phyloP scores from a whole-genome alignment of 2,329 filamentous ascomycete genomes.

The Fusarium sp. region DNA sequence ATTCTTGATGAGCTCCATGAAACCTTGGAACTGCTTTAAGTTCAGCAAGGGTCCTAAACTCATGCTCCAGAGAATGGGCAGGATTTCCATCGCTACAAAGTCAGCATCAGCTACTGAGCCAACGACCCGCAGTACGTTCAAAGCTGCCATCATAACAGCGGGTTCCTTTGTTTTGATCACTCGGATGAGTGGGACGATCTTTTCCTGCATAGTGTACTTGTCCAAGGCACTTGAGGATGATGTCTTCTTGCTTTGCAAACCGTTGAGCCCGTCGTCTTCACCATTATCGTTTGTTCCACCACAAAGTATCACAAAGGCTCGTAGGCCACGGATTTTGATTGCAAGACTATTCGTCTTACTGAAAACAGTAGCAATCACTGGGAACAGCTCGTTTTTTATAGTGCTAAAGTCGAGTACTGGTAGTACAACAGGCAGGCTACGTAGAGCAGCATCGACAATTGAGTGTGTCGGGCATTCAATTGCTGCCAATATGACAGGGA shows the following conservation, averaged over 20 bases:
- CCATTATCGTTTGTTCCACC: conserved; percentile 72
- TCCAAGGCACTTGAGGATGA: conserved; percentile 84
- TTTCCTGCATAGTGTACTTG: conserved; percentile 98
- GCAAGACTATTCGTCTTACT: conserved; percentile 92
- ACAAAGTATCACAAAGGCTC: conserved; percentile 90
- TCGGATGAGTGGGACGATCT: conserved; percentile 89
- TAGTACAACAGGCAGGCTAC: conserved; percentile 82
- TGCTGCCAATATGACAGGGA: conserved; percentile 86
- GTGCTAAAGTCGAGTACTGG: conserved; percentile 95
- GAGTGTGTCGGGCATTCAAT: conserved; percentile 91
- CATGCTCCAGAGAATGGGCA: conserved; percentile 93
- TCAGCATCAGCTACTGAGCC: conserved; percentile 86
- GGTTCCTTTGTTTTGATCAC: conserved; percentile 98
- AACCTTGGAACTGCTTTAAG: conserved; percentile 86
- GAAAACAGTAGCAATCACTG: conserved; percentile 89
- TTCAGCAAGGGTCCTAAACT: conserved; percentile 90
- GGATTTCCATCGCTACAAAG: conserved; percentile 89
- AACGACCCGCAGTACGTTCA: conserved; percentile 87
- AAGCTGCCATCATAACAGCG: conserved; percentile 93
- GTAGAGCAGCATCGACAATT: conserved; percentile 86
- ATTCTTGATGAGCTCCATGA: conserved; percentile 88
- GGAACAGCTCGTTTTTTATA: conserved; percentile 96
- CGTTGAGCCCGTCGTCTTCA: conserved; percentile 79
- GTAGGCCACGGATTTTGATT: conserved; percentile 92
- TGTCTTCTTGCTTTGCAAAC: conserved; percentile 73